Base-by-base conservation (phyloP, 106 monocot genomes). In the Acanthochlamys bracteata region DNA sequence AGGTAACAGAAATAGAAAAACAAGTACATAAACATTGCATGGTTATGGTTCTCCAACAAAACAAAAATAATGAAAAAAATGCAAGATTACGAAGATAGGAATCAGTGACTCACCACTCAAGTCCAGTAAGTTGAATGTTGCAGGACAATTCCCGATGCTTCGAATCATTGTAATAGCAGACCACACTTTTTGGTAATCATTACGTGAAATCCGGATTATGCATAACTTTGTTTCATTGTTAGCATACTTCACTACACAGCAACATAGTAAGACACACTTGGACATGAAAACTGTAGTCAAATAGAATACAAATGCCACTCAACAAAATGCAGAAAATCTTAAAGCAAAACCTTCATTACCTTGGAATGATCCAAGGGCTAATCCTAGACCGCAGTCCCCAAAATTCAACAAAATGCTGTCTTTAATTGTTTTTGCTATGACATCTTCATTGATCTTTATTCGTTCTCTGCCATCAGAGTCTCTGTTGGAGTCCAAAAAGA, bases 81-180 rank as follows among this genome's bases (percentile, higher is more conserved):
- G 17, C 4, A 17, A 17, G 25, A 54, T 33, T 55, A 1, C 15
- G n/a, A n/a, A n/a, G n/a, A 39, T 20, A 41, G 19, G 45, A 16
- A 20, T 20, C 43, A 43, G 19, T 42, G 7, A 74, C 79, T 70
- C 15, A 79, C 79, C 79, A 59, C 79, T 79, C 74, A 79, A 66
- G 26, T 79, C 74, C 41, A 79, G 52, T 43, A 79, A 70, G 46
- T 74, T 79, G 70, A 94, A 77, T 25, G 83, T 45, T 25, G 83
- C 73, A 3, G 90, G 65, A 24, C 81, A 86, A 15, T 67, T 90
- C 42, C 82, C 87, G 41, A 95, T 90, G 60, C 74, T 80, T 52
- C 74, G 79, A 47, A 95, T 79, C 87, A 95, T 78, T 27, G 90
- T 84, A 42, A 95, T 87, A 27, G 95, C 90, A 71, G 80, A 63